Percentiles rank a stretch among this genome's conserved stretches.
phyloP scores from a whole-genome alignment of 2,329 filamentous ascomycete genomes.

The Chrysosporium queenslandicum region DNA sequence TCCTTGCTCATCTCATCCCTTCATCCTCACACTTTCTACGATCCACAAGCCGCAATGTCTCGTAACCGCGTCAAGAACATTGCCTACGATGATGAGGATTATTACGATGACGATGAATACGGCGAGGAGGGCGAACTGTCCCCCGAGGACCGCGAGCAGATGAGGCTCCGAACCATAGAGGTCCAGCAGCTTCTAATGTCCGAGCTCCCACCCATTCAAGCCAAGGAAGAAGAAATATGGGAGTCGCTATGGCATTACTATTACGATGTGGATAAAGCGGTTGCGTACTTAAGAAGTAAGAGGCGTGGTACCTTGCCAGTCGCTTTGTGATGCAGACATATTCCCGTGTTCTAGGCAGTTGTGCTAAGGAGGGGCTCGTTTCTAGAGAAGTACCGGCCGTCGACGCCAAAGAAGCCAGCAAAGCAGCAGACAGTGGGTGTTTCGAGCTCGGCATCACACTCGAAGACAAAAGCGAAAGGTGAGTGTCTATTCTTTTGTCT shows the following conservation, averaged over 20 bases:
- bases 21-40: neutral
- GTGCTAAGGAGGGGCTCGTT: conserved; percentile 4
- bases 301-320: neutral
- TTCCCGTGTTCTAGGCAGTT: neutral
- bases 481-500: conserved; percentile 10
- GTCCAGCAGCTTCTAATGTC: conserved; percentile 57
- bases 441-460: neutral
- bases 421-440: neutral
- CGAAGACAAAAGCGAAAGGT: conserved; percentile 11
- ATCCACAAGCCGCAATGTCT: conserved; percentile 34
- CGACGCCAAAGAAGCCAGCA: neutral
- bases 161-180: conserved; percentile 56
- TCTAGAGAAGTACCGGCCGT: conserved; percentile 12
- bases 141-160: conserved; percentile 42
- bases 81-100: conserved; percentile 33
- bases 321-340: neutral
- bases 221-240: conserved; percentile 65
- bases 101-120: conserved; percentile 31
- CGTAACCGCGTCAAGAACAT: conserved; percentile 39
- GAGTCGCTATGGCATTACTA: conserved; percentile 94
- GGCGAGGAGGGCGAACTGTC: conserved; percentile 26
- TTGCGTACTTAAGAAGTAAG: conserved; percentile 65
- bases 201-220: conserved; percentile 48
- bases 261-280: conserved; percentile 79
- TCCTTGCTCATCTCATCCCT: neutral